phyloP scores from a whole-genome alignment of 169 alveolate species.

The Cryptosporidium ubiquitum region DNA sequence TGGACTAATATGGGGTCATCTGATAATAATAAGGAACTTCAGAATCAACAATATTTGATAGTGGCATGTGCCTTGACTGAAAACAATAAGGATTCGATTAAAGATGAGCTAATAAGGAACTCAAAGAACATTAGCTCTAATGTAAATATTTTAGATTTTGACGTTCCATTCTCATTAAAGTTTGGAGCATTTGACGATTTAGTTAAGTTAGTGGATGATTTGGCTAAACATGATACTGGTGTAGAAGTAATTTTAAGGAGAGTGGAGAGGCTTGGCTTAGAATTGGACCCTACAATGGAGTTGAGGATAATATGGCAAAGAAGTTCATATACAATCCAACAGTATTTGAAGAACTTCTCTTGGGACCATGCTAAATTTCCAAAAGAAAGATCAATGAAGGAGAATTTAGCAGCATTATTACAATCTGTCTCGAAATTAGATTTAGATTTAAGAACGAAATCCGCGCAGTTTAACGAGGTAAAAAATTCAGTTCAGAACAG shows the following conservation, averaged over 20 bases:
- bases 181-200: slow-evolving; percentile 86
- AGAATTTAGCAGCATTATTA: slow-evolving; percentile 82
- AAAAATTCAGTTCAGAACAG: slow-evolving; percentile 77
- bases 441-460: slow-evolving; percentile 84
- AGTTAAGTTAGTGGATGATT: slow-evolving; percentile 84
- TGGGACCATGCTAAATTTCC: slow-evolving; percentile 93
- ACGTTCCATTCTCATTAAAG: slow-evolving; percentile 84
- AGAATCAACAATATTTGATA: slow-evolving; percentile 63
- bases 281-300: slow-evolving; percentile 80
- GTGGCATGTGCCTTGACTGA: slow-evolving; percentile 71
- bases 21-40: slow-evolving; percentile 38
- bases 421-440: slow-evolving; percentile 83
- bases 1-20: slow-evolving; percentile 32
- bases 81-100: slow-evolving; percentile 16
- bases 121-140: slow-evolving; percentile 14
- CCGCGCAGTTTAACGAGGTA: slow-evolving; percentile 84
- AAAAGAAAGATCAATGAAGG: slow-evolving; percentile 84
- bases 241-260: slow-evolving; percentile 83
- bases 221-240: slow-evolving; percentile 83
- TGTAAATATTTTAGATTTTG: slow-evolving; percentile 79
- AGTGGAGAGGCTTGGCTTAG: slow-evolving; percentile 81
- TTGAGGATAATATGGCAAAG: slow-evolving; percentile 83
- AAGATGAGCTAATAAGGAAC: slow-evolving; percentile 9
- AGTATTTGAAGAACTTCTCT: slow-evolving; percentile 83
- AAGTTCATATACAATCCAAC: slow-evolving; percentile 81